A percentile compares a stretch with the other conserved stretches of the same genome.
phyloP scores from a whole-genome alignment of 208 protist genomes.

The Wallacemonas sp. region DNA sequence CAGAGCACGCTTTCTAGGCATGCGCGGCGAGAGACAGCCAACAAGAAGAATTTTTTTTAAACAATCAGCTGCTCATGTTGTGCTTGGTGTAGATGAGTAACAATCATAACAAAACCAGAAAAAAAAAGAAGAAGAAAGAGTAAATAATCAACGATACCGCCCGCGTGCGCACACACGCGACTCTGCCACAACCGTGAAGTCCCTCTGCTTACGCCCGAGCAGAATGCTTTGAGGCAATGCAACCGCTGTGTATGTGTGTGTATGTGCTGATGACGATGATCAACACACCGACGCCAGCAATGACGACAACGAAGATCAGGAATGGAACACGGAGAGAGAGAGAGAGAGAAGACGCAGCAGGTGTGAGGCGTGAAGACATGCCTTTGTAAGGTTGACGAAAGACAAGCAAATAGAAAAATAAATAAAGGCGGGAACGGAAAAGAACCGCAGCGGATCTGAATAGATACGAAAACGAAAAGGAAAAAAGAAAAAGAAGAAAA shows the following conservation, averaged over 20 bases:
- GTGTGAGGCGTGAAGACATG: neutral
- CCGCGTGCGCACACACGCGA: neutral
- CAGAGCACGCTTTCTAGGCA: too few species aligned
- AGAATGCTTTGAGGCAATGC: too few species aligned
- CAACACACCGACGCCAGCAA: too few species aligned
- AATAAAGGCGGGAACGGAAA: neutral
- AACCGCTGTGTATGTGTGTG: too few species aligned
- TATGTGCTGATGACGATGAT: too few species aligned
- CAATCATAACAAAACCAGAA: neutral
- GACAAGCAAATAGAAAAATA: neutral
- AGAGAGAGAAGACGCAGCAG: neutral
- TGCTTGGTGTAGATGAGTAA: too few species aligned
- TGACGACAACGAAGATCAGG: too few species aligned
- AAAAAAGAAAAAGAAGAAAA: neutral
- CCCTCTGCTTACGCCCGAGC: too few species aligned
- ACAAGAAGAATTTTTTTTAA: constrained; percentile 5
- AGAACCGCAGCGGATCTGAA: neutral
- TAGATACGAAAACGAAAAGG: neutral
- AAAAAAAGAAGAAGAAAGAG: neutral
- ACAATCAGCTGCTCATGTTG: too few species aligned
- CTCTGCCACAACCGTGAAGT: too few species aligned
- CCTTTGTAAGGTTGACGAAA: neutral
- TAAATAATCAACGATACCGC: neutral
- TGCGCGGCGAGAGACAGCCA: neutral
- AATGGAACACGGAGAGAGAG: too few species aligned